Base-by-base conservation (phyloP, 768 basidiomycete genomes). In the Leccinum disarticulatum region DNA sequence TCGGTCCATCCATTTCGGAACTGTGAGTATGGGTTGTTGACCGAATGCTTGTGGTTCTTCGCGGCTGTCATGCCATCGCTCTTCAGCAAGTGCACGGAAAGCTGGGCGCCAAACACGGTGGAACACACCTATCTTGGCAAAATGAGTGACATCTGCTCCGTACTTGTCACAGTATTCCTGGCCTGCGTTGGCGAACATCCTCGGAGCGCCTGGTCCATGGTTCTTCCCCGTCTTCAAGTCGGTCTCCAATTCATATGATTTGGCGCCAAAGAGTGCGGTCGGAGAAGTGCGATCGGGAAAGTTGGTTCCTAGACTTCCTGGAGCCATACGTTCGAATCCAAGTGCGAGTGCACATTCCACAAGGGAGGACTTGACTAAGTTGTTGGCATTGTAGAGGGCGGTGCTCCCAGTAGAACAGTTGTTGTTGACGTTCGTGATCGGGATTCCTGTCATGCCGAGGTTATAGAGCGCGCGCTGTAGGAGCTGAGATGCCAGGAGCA, bases 361-460 rank as follows among this genome's bases (percentile, higher is more conserved):
- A 57, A 86, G 79, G 14, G 87, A 88, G 43, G 81, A 81, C 70
- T 87, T 90, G 49, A 94, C 84, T 9, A 83, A 79, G 25, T 81
- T 85, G 63, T 87, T 88, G 7, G 88, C 90, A 50, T 88, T 82
- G 71, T 82, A 90, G 22, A 94, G 78, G 6, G 93, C 91, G 0
- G 88, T 81, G 53, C 87, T 88, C 4, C 91, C 91, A 0, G 91
- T 91, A 4, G 91, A 87, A 67, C 91, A 93, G 72, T 91, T 91
- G 74, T 93, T 93, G 77, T 91, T 93, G 47, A 93, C 89, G 65
- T 93, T 94, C 53, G 87, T 81, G 67, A 94, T 87, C 0, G 92
- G 91, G 59, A 94, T 93, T 35, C 85, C 80, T 1, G 91, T 93
- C 71, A 93, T 80, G 19, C 92, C 92, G 46, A 93, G 84, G 69